Base-by-base conservation (phyloP, 2,329 filamentous ascomycete genomes). In the Trichoderma atrobrunneum region DNA sequence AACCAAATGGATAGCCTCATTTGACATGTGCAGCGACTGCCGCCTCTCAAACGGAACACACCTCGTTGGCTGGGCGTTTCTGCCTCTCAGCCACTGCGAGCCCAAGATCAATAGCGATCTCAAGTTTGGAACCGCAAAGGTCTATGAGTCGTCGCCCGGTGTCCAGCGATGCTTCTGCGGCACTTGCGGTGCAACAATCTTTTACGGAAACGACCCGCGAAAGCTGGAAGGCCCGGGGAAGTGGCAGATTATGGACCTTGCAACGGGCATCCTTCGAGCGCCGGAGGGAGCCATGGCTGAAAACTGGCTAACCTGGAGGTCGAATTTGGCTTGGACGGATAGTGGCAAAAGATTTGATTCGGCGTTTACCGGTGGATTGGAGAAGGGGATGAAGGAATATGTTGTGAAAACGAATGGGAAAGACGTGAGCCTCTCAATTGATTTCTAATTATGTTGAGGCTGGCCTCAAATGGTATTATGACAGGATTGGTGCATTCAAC, bases 261-360 rank as follows among this genome's bases (percentile, higher is more conserved):
- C 85, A 0, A 80, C 81, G 1, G 85, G 85, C 1, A 76, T 87
- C 2, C 72, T 87, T 69, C 78, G 84, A 70, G 84, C 84, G 4
- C 82, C 83, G 0, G 84, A 84, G 70, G 85, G 85, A 0, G 74
- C 79, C 3, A 79, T 82, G 77, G 84, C 84, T 0, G 81, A 84
- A 73, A 78, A 80, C 8, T 87, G 85, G 85, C 72, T 87, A 21
- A 82, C 80, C 1, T 87, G 85, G 85, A 78, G 83, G 66, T 80
- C 82, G 24, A 77, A 79, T 71, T 34, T 83, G 11, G 80, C 77
- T 1, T 82, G 77, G 75, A 67, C 73, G 7, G 78, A 80, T 8
- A 79, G 77, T 32, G 84, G 83, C 3, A 78, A 76, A 72, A 72
- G 69, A 26, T 86, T 79, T 67, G 84, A 86, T 62, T 30, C 68